phyloP scores from a whole-genome alignment of 148 eudicot genomes.

The Rhododendron simsii region DNA sequence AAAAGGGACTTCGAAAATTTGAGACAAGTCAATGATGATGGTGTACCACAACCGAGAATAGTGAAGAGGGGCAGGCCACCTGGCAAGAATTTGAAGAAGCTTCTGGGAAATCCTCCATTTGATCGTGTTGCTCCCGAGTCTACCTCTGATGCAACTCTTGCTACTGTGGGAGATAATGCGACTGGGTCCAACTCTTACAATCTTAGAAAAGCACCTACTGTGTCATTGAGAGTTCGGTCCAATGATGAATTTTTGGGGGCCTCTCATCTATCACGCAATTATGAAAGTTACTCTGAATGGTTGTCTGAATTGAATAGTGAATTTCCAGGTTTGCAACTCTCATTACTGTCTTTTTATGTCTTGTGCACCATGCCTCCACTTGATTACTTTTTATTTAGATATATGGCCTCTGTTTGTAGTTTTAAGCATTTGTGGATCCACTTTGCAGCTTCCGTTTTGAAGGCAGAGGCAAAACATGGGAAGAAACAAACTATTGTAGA shows the following conservation, averaged over 20 bases:
- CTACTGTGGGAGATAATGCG: slow-evolving; percentile 44
- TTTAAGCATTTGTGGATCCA: slow-evolving; percentile 8
- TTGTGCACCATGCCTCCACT: background rate
- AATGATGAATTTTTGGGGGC: slow-evolving; percentile 34
- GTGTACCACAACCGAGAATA: slow-evolving; percentile 61
- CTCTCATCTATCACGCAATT: slow-evolving; percentile 40
- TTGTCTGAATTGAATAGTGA: slow-evolving; percentile 36
- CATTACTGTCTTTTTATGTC: background rate
- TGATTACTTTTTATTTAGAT: background rate
- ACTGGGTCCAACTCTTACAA: slow-evolving; percentile 51
- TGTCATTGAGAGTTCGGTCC: slow-evolving; percentile 36
- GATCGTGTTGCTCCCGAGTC: slow-evolving; percentile 48
- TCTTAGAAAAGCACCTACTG: slow-evolving; percentile 67
- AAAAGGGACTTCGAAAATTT: slow-evolving; percentile 68
- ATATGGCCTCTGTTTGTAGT: background rate
- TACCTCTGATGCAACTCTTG: slow-evolving; percentile 57
- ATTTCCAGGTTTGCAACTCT: slow-evolving; percentile 48
- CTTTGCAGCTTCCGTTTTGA: slow-evolving; percentile 52
- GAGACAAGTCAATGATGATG: slow-evolving; percentile 62
- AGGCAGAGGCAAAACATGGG: slow-evolving; percentile 53
- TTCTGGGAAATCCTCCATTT: slow-evolving; percentile 40
- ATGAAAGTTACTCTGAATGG: slow-evolving; percentile 44
- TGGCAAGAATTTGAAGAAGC: slow-evolving; percentile 52
- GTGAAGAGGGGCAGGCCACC: slow-evolving; percentile 90
- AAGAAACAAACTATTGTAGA: slow-evolving; percentile 49